Evolutionary conservation across 164 flowering plant genomes (phyloP).

Genomic region (Vitis rupestris): DNA sequence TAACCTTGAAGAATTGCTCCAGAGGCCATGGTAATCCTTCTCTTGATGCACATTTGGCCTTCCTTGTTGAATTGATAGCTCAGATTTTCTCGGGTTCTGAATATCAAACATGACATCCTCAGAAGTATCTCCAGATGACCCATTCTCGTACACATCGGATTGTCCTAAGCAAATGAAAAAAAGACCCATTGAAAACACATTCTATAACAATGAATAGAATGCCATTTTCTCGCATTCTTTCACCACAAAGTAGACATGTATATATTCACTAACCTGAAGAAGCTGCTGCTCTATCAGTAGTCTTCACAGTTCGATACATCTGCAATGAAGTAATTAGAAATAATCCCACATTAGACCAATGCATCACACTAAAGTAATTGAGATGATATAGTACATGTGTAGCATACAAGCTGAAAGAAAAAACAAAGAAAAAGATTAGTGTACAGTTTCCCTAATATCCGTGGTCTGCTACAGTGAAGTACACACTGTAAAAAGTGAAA

Average conservation of each 20-base stretch:
- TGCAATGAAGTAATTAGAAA: conserved; percentile 21
- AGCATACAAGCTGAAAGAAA: too few species aligned
- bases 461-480: conserved; percentile 15
- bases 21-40: conserved; percentile 55
- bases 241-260: too few species aligned
- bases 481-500: conserved; percentile 10
- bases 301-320: conserved; percentile 99
- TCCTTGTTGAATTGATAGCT: conserved; percentile 38
- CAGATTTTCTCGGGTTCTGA: conserved; percentile 45
- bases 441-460: not conserved
- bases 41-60: conserved; percentile 42
- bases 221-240: too few species aligned
- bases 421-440: conserved; percentile 5
- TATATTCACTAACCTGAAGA: conserved; percentile 57
- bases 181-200: not conserved
- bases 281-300: conserved; percentile 86
- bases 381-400: too few species aligned
- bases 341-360: not conserved
- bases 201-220: too few species aligned
- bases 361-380: not conserved
- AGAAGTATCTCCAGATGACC: conserved; percentile 79
- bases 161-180: conserved; percentile 38
- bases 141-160: conserved; percentile 65
- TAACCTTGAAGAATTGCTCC: conserved; percentile 97
- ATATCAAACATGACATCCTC: conserved; percentile 59